Evolutionary conservation across 2,329 filamentous ascomycete species (phyloP), one percentile per base, ranked within the genome.

Genomic region (Bipolaris zeicola): DNA sequence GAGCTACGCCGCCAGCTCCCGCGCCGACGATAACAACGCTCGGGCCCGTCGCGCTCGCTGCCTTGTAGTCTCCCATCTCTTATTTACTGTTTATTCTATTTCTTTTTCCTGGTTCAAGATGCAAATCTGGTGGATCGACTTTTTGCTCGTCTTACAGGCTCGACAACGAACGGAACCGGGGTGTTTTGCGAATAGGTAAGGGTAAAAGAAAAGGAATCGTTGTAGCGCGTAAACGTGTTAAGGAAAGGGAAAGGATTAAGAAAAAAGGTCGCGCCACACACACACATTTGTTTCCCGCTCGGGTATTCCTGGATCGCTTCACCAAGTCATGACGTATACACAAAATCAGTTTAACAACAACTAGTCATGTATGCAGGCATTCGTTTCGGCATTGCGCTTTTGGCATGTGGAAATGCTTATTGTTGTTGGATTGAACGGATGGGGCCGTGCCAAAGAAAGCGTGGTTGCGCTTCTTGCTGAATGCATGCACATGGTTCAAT

Each of bases 1-100:
- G 86, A n/a, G 87, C 84, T 39, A 90, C 85, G 56, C 89, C 89
- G 48, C 89, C 89, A 43, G 86, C 85, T 57, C 89, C 89, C 28
- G 89, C 88, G 61, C 89, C 88, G 82, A 72, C 52, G 42, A 71
- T 60, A 46, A 76, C 66, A n/a, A 71, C 71, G 46, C 65, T 67
- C 18, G 65, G 66, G 41, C 56, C 61, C 39, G 56, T 36, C 38
- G 58, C 55, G 38, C 43, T 39, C 16, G 49, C 52, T 14, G 52
- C 13, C 34, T 39, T 43, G 31, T 46, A 43, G 46, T 62, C 54
- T 26, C 60, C 57, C 61, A 64, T 64, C 37, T 48, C 33, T 33
- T 39, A 14, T 20, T 20, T 24, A 31, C 14, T 31, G 24, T 44
- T n/a, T 14, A 24, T 34, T 41, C 28, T 13, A 20, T 22, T 47